These are phyloP conservation scores for Fusarium stilboides DNA, from an alignment of 2,329 filamentous ascomycete species.

Conservation along the genomic window DNA sequence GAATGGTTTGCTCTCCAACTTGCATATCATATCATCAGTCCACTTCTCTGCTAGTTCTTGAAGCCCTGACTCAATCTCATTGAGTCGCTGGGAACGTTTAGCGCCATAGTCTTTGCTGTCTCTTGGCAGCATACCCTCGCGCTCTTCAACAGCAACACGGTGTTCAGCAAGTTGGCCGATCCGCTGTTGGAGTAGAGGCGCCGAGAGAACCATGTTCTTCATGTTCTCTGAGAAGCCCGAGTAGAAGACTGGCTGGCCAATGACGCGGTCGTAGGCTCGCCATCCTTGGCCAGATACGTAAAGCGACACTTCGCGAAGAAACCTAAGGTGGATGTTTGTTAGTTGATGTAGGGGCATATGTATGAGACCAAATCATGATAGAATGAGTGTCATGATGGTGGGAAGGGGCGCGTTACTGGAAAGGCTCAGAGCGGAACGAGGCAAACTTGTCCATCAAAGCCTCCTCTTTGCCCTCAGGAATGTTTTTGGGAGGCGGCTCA, in stretches of 20 bases:
- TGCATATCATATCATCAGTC: constrained; percentile 98
- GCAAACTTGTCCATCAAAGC: constrained; percentile 86
- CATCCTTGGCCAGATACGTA: constrained; percentile 95
- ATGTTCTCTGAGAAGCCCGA: constrained; percentile 92
- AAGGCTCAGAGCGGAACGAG: constrained; percentile 81
- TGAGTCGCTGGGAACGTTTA: constrained; percentile 69
- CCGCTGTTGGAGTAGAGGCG: constrained; percentile 80
- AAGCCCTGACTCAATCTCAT: constrained; percentile 80
- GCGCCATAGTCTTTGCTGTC: constrained; percentile 67
- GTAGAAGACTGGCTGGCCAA: constrained; percentile 96
- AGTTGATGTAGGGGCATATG: constrained; percentile 1
- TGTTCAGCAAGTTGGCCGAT: constrained; percentile 83
- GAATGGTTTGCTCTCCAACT: constrained; percentile 95
- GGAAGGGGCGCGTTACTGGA: constrained; percentile 63
- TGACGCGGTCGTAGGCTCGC: constrained; percentile 91
- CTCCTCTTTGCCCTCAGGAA: constrained; percentile 72
- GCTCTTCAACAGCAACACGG: constrained; percentile 81
- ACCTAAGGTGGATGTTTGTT: constrained; percentile 65
- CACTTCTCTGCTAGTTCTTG: constrained; percentile 87
- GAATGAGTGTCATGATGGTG: background rate
- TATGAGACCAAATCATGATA: background rate
- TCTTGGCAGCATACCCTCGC: constrained; percentile 76
- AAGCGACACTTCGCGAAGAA: constrained; percentile 92
- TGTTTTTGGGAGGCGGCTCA: constrained; percentile 59
- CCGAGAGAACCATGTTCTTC: constrained; percentile 82